Conservation (phyloP, 2,329 filamentous ascomycete species). For the Ceratocystis cubensis region DNA sequence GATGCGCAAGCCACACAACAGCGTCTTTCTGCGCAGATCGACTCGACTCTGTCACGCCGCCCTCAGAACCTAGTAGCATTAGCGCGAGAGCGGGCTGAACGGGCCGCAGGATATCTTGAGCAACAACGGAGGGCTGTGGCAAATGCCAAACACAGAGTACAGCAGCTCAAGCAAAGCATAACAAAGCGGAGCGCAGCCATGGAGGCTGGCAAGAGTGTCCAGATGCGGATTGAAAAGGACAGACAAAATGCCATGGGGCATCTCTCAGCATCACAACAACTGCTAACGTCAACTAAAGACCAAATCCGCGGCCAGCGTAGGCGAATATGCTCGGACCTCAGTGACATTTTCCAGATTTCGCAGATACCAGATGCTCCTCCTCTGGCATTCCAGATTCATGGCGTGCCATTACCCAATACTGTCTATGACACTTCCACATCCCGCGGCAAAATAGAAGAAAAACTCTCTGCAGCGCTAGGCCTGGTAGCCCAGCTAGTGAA, state of each 20-base stretch:
- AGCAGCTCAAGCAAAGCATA: slow-evolving; percentile 57
- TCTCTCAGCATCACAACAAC: slow-evolving; percentile 42
- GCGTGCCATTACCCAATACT: slow-evolving; percentile 67
- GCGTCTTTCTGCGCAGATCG: slow-evolving; percentile 66
- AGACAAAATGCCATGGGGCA: slow-evolving; percentile 49
- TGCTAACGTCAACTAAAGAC: slow-evolving; percentile 46
- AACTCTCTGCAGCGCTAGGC: slow-evolving; percentile 68
- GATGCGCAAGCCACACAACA: slow-evolving; percentile 72
- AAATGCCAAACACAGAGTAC: slow-evolving; percentile 48
- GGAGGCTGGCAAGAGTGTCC: slow-evolving; percentile 44
- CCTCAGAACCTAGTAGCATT: slow-evolving; percentile 34
- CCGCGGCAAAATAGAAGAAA: slow-evolving; percentile 48
- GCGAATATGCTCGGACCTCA: slow-evolving; percentile 74
- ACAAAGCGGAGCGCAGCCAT: slow-evolving; percentile 55
- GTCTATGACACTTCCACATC: slow-evolving; percentile 46
- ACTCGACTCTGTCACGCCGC: slow-evolving; percentile 37
- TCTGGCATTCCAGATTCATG: slow-evolving; percentile 73
- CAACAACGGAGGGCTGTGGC: slow-evolving; percentile 53
- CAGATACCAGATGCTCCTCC: slow-evolving; percentile 45
- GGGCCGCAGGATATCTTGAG: slow-evolving; percentile 44
- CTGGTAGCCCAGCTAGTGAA: slow-evolving; percentile 64
- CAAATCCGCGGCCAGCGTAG: slow-evolving; percentile 74
- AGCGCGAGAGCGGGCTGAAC: slow-evolving; percentile 37
- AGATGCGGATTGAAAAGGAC: slow-evolving; percentile 46
- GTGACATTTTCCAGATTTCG: slow-evolving; percentile 67